Base-by-base conservation (phyloP, 371 early-diverging fungal species). In the Mortierella sp. region DNA sequence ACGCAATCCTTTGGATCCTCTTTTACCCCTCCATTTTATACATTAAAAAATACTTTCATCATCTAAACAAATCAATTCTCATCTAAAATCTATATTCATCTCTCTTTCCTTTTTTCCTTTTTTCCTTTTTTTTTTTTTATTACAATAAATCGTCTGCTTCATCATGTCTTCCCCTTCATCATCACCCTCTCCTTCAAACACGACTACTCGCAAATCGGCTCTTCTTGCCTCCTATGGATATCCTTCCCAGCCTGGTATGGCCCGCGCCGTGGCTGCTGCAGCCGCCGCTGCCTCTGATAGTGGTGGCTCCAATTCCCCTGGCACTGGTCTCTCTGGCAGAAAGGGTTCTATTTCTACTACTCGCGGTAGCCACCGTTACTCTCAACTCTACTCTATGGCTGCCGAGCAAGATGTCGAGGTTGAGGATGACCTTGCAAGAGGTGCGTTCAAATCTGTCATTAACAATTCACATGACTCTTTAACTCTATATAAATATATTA, bases 371-470 rank as follows among this genome's bases (percentile, higher is more conserved):
- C 74, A 92, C 62, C 85, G 94, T 68, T 95, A 95, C 84, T 96
- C 96, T 0, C 96, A 94, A 32, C 88, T 96, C 45, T 96, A 95
- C 76, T 97, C 97, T 5, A 96, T 96, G 90, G 96, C 95, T 40
- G 95, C 96, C 32, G 97, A 96, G 82, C 94, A 96, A 80, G 97
- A 96, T 77, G 90, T 90, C 22, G 96, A 96, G 76, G 95, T 97
- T 15, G 94, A 96, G 75, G 97, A 97, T 84, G 97, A 96, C 69
- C 90, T 97, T 37, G 94, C 96, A 8, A 85, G 86, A 77, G 91
- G 91, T 91, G 85, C n/a, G 68, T 62, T 72, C 19, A 29, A 57
- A 23, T 29, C 17, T 67, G n/a, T n/a, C n/a, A n/a, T n/a, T n/a
- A n/a, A n/a, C n/a, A n/a, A n/a, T n/a, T n/a, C n/a, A n/a, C n/a